Base-by-base conservation (phyloP, 2,329 filamentous ascomycete genomes). In the Clonostachys solani region DNA sequence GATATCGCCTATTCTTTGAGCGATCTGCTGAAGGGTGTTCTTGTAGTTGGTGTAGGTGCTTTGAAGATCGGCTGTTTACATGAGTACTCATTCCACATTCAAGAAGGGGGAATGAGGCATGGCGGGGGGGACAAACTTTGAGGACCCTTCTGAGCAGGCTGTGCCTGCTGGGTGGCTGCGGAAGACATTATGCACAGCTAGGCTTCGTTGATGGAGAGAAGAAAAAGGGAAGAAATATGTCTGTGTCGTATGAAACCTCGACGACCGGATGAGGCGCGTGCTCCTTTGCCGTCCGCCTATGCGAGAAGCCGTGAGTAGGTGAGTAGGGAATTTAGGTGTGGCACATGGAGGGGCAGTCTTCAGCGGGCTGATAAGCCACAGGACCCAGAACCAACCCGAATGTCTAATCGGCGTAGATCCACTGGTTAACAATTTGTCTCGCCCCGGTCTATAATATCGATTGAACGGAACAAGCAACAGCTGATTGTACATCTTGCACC, bases 1-100 rank as follows among this genome's bases (percentile, higher is more conserved):
- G 48, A 99, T 92, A 63, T 97, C 92, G 38, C 94, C 94, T 57
- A 99, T 96, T 68, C 96, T 97, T 62, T 91, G 86, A 33, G 94
- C 94, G 60, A 99, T 84, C 62, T 94, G 89, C 69, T 97, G 92
- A 49, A 99, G 80, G 5, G 78, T 84, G 57, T 80, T 84, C 64
- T 87, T 87, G 70, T 83, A 92, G 68, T 84, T 89, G 55, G 81
- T 81, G 66, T 94, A 94, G 58, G 89, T 87, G 44, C 77, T 72
- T 69, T 94, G 89, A 55, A 94, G 81, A 64, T 94, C 89, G 40
- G 37, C 47, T 48, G 46, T n/a, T n/a, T 12, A 12, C 12, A 40
- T 10, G 37, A 19, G 23, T n/a, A 33, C 12, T 15, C 43, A 34
- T 33, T 12, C 41, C 38, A 40, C 29, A 38, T 29, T 38, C 41